Evolutionary conservation across 129 eudicot genomes (phyloP).

Genomic region (Logfia minima): DNA sequence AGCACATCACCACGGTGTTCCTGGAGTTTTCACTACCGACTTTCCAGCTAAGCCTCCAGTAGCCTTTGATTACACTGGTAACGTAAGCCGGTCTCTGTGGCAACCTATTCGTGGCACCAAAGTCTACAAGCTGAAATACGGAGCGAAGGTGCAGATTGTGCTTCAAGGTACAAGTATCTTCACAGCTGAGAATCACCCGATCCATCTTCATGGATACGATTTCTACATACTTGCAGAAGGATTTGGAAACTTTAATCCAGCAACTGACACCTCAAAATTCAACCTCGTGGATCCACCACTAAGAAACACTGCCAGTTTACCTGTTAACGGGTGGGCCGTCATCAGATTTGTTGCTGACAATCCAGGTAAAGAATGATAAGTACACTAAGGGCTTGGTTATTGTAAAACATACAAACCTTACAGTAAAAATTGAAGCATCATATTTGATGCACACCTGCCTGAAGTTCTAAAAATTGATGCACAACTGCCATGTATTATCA

Average conservation of each 20-base stretch:
- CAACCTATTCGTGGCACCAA: constrained; percentile 69
- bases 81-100: constrained; percentile 77
- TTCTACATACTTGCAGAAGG: constrained; percentile 92
- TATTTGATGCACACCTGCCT: too few relatives aligned
- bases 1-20: constrained; percentile 76
- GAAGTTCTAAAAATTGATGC: too few relatives aligned
- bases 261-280: constrained; percentile 69
- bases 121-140: constrained; percentile 66
- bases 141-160: constrained; percentile 75
- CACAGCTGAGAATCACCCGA: constrained; percentile 92
- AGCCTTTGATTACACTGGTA: constrained; percentile 88
- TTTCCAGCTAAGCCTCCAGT: constrained; percentile 80
- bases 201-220: constrained; percentile 96
- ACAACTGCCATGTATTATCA: too few relatives aligned
- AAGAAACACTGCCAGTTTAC: constrained; percentile 76
- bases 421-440: too few relatives aligned
- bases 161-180: constrained; percentile 86
- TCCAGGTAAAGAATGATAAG: constrained; percentile 58
- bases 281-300: constrained; percentile 95
- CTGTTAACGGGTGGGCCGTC: constrained; percentile 86
- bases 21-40: constrained; percentile 81
- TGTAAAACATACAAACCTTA: not conserved
- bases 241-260: constrained; percentile 82
- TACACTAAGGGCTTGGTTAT: not conserved
- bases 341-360: constrained; percentile 95